A percentile compares a stretch with the other conserved stretches of the same genome.
These are phyloP conservation scores for Apiospora kogelbergensis DNA, from an alignment of 2,329 filamentous ascomycete genomes.

Conservation along the genomic window DNA sequence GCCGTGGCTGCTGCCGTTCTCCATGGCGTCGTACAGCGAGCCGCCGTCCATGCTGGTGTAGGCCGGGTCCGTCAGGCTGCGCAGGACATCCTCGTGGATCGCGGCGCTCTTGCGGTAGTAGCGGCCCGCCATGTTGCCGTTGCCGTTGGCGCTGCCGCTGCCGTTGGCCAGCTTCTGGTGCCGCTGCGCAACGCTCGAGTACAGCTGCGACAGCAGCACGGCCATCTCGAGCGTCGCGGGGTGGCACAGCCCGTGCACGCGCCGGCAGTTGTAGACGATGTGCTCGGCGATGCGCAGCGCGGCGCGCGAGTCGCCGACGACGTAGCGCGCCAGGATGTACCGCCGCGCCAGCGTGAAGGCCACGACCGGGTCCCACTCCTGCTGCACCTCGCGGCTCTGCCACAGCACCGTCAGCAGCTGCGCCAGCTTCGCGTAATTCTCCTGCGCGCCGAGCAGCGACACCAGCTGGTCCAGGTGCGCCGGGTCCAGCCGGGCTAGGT, in stretches of 20 bases:
- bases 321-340: constrained; percentile 21
- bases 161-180: constrained; percentile 33
- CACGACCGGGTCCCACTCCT: constrained; percentile 17
- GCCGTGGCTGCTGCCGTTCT: constrained; percentile 18
- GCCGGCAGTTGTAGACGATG: constrained; percentile 26
- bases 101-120: constrained; percentile 38
- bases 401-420: constrained; percentile 37
- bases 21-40: not conserved
- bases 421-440: constrained; percentile 42
- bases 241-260: constrained; percentile 23
- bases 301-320: constrained; percentile 18
- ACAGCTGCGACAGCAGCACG: constrained; percentile 22
- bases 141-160: constrained; percentile 19
- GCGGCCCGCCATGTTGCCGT: too few relatives aligned
- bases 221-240: constrained; percentile 23
- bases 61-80: constrained; percentile 32
- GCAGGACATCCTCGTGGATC: constrained; percentile 37
- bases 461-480: constrained; percentile 42
- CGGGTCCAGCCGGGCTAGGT: constrained; percentile 40
- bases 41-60: constrained; percentile 30
- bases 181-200: constrained; percentile 31
- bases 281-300: constrained; percentile 24
- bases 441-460: constrained; percentile 41
- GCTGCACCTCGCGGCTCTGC: constrained; percentile 23
- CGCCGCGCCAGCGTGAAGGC: constrained; percentile 19